Evolutionary conservation across 2,329 filamentous ascomycete species (phyloP), one percentile per base, ranked within the genome.

Genomic region (Chaetomiaceae sp.): DNA sequence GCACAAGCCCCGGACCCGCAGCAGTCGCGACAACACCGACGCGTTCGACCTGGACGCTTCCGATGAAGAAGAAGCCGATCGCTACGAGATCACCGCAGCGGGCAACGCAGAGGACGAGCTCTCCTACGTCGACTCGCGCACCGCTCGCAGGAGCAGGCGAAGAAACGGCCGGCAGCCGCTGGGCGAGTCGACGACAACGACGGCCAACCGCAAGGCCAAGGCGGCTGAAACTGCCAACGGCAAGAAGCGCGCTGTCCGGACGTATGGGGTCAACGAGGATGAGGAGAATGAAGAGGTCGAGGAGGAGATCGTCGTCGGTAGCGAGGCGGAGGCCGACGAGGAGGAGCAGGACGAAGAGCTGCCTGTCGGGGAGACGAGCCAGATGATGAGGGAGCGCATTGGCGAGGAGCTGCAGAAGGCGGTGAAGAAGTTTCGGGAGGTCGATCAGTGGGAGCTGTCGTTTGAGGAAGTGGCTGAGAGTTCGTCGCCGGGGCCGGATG

Each of bases 391-490:
- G 51, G 55, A 47, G 62, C 60, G 54, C 32, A 68, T 58, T 60
- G 67, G 47, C 2, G 54, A 74, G 34, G 79, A 81, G 68, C 66
- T 86, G 50, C 77, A 76, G 63, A 68, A 72, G 40, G 77, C 79
- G 33, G 70, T 70, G 9, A 73, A 69, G 60, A 84, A 84, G 64
- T 86, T 86, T 57, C 72, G 76, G 61, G 81, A 85, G 64, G 82
- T 86, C 33, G 82, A 86, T 61, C 69, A 74, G 64, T 86, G 81
- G 80, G 72, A 82, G 64, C 65, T 86, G 50, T 78, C 80, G 41
- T 86, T 78, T 62, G 82, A 86, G 66, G 79, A 81, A 55, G 72
- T 80, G 39, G 73, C 72, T 18, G 72, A 76, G 61, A 72, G 71
- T 50, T 75, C 73, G 48, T 79, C 77, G 17, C 76, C 76, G 12